These are phyloP conservation scores for Phlyctochytrium arcticum DNA, from an alignment of 192 early-diverging fungal genomes.

Conservation along the genomic window DNA sequence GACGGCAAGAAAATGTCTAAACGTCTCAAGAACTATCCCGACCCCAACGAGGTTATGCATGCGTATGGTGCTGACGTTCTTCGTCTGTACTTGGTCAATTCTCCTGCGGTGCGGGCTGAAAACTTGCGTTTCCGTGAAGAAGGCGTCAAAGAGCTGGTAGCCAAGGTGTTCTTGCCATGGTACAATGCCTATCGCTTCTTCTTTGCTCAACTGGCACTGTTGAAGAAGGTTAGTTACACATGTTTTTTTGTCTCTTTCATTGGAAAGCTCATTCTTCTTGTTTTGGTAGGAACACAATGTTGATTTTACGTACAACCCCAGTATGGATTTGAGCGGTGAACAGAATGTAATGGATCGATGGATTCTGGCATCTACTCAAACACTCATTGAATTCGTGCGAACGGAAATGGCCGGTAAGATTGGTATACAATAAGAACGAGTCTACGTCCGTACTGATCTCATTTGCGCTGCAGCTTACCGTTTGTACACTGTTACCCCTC, in stretches of 20 bases:
- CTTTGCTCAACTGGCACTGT: conserved; percentile 77
- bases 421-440: not conserved
- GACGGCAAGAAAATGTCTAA: conserved; percentile 99
- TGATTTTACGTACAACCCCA: conserved; percentile 78
- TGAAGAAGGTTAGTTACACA: conserved; percentile 71
- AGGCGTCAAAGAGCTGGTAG: conserved; percentile 91
- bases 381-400: conserved; percentile 86
- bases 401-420: conserved; percentile 77
- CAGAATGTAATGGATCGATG: conserved; percentile 97
- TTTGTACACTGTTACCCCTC: conserved; percentile 96
- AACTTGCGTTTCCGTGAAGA: conserved; percentile 94
- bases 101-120: conserved; percentile 95
- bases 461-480: conserved; percentile 67
- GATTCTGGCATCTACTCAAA: conserved; percentile 94
- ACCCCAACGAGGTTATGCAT: conserved; percentile 77
- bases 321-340: conserved; percentile 54
- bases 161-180: conserved; percentile 96
- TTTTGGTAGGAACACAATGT: conserved; percentile 52
- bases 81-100: conserved; percentile 91
- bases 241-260: too few relatives aligned
- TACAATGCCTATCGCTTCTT: conserved; percentile 99
- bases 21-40: conserved; percentile 97
- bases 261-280: too few relatives aligned
- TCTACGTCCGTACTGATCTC: not conserved
- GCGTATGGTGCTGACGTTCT: conserved; percentile 92